These are phyloP conservation scores for Cercophora scortea DNA, from an alignment of 495 filamentous ascomycete species.

Conservation along the genomic window DNA sequence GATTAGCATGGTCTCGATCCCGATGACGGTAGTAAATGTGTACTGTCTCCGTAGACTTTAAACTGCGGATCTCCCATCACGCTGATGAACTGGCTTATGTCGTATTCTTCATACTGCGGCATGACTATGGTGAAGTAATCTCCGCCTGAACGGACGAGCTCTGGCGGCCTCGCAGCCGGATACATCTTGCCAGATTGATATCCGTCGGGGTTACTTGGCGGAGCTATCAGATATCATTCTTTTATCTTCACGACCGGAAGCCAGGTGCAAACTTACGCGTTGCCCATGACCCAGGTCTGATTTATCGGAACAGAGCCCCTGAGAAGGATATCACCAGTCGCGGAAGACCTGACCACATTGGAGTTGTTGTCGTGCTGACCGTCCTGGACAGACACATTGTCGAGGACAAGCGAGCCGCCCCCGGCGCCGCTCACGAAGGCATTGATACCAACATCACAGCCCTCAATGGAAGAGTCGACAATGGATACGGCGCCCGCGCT, in stretches of 20 bases:
- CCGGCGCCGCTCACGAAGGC: slow-evolving; percentile 23
- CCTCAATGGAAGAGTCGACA: slow-evolving; percentile 43
- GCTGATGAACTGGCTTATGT: slow-evolving; percentile 27
- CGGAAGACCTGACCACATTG: slow-evolving; percentile 9
- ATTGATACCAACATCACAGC: slow-evolving; percentile 35
- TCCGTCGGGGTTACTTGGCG: slow-evolving; percentile 8
- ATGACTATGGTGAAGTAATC: slow-evolving; percentile 28
- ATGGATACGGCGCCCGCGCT: slow-evolving; percentile 39
- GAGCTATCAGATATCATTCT: too few relatives aligned
- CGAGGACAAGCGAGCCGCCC: slow-evolving; percentile 51
- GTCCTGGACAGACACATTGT: slow-evolving; percentile 28
- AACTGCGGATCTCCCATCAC: slow-evolving; percentile 29
- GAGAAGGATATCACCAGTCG: slow-evolving; percentile 10
- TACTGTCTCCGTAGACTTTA: slow-evolving; percentile 26
- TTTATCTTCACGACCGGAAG: background rate
- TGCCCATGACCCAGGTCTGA: slow-evolving; percentile 22
- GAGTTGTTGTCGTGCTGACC: background rate
- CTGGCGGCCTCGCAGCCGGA: slow-evolving; percentile 15
- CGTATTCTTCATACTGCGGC: slow-evolving; percentile 28
- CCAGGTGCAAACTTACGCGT: slow-evolving; percentile 8
- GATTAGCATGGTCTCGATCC: background rate
- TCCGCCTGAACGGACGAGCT: slow-evolving; percentile 18
- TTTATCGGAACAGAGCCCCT: slow-evolving; percentile 10
- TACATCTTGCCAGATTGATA: slow-evolving; percentile 27
- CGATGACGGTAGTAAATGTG: background rate